Evolutionary conservation across 2,329 filamentous ascomycete species (phyloP), one percentile per base, ranked within the genome.

Genomic region (Colletotrichum destructivum): DNA sequence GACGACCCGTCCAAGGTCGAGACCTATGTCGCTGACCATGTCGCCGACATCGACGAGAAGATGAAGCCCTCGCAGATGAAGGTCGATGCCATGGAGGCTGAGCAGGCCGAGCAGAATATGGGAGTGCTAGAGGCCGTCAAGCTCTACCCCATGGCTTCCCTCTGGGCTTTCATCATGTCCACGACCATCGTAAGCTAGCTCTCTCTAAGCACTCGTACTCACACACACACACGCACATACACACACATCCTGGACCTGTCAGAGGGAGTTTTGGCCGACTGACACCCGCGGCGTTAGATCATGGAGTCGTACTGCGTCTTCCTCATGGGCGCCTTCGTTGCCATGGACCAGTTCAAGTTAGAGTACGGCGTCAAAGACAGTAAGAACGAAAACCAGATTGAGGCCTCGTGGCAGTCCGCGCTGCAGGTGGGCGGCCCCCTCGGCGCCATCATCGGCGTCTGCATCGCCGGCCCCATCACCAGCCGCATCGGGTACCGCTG

Each of bases 271-370:
- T 35, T 47, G 60, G 70, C 76, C 77, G 62, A 77, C 67, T 31
- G 62, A 44, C 52, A 75, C 67, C 23, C 47, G 0, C 9, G 66
- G 23, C 7, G 1, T 11, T 74, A 91, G 89, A 89, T 90, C 75
- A 91, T 91, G 89, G 89, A 91, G 78, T 87, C 89, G 5, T 91
- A 90, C 83, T 85, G 85, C 78, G 87, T 91, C 73, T 91, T 91
- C 82, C 81, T 91, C 26, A 89, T 88, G 76, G 86, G 86, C 60
- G 86, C 88, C 70, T 91, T 91, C 79, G 79, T 91, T 52, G 88
- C 89, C 69, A 82, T 87, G 9, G 64, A 79, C 26, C 71, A 75
- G 18, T 91, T 91, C 80, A 79, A 75, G 40, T 2, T 82, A 0
- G 73, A 82, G 4, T 91, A 82, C 75, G 89, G 89, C 74, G 79